These are phyloP conservation scores for Lavandula angustifolia DNA, from an alignment of 257 asterid species.

Conservation along the genomic window DNA sequence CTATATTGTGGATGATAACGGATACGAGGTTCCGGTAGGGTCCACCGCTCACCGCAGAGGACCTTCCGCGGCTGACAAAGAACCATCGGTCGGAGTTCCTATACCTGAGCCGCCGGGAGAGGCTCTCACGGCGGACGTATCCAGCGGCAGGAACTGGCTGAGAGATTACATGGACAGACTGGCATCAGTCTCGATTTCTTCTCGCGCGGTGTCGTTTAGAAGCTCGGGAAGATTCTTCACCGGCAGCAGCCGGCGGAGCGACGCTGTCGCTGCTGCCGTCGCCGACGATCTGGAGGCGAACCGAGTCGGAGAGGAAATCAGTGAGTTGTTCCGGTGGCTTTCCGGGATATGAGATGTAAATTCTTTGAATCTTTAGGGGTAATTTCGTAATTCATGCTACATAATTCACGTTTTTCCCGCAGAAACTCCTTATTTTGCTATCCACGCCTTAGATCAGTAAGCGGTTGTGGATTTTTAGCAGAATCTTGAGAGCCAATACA, in stretches of 20 bases:
- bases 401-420: conserved; percentile 24
- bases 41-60: conserved; percentile 54
- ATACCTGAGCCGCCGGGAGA: conserved; percentile 63
- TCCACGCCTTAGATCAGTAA: conserved; percentile 33
- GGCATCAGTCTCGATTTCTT: conserved; percentile 56
- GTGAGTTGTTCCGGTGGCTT: conserved; percentile 89
- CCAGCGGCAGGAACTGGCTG: conserved; percentile 72
- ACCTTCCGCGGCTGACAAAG: conserved; percentile 60
- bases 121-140: conserved; percentile 56
- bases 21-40: conserved; percentile 60
- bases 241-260: conserved; percentile 74
- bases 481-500: conserved; percentile 28
- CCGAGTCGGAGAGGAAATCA: conserved; percentile 84
- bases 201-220: conserved; percentile 69
- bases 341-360: conserved; percentile 66
- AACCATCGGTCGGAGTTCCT: conserved; percentile 47
- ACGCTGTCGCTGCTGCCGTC: conserved; percentile 47
- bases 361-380: conserved; percentile 38
- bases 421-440: conserved; percentile 32
- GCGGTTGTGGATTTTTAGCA: conserved; percentile 38
- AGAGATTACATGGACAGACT: conserved; percentile 72
- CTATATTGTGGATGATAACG: conserved; percentile 63
- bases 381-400: conserved; percentile 33
- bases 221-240: conserved; percentile 82
- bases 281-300: conserved; percentile 82